Percentiles rank a stretch among this genome's conserved stretches.
Evolutionary conservation across 1,139 yeast genomes (phyloP).

Genomic region (Lodderomyces orthopsilosis): DNA sequence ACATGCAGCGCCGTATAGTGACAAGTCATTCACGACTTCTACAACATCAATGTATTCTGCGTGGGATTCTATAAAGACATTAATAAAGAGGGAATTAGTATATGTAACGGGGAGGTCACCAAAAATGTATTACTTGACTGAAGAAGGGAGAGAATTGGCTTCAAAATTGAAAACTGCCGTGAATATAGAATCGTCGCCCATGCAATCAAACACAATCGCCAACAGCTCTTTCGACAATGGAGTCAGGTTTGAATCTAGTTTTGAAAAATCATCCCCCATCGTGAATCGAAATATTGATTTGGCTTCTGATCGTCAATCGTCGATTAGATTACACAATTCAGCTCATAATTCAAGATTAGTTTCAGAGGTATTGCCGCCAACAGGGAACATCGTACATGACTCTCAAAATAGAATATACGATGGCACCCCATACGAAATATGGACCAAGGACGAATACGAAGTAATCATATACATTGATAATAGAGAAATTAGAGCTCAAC

Average conservation of each 20-base stretch:
- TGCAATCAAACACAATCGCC: constrained; percentile 1
- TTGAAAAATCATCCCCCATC: constrained; percentile 10
- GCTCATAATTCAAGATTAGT: constrained; percentile 9
- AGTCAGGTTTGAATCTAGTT: constrained; percentile 23
- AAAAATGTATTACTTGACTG: constrained; percentile 60
- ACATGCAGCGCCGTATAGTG: constrained; percentile 60
- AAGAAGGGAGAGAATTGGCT: constrained; percentile 70
- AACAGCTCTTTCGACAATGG: constrained; percentile 38
- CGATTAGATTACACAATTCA: constrained; percentile 3
- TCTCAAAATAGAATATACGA: constrained; percentile 19
- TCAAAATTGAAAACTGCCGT: constrained; percentile 50
- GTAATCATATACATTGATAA: constrained; percentile 71
- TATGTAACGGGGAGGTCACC: constrained; percentile 56
- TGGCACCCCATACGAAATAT: constrained; percentile 33
- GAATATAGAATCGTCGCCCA: constrained; percentile 29
- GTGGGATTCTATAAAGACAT: constrained; percentile 70
- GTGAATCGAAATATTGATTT: background rate
- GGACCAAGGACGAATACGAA: constrained; percentile 47
- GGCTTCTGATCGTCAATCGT: constrained; percentile 5
- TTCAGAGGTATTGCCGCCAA: constrained; percentile 4
- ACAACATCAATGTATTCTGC: constrained; percentile 70
- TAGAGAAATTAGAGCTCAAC: constrained; percentile 67
- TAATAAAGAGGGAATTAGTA: constrained; percentile 63
- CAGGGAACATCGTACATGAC: constrained; percentile 20
- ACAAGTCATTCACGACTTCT: constrained; percentile 58